Evolutionary conservation across 2,329 filamentous ascomycete species (phyloP), one percentile per base, ranked within the genome.

Genomic region (Neoascochyta sp.): DNA sequence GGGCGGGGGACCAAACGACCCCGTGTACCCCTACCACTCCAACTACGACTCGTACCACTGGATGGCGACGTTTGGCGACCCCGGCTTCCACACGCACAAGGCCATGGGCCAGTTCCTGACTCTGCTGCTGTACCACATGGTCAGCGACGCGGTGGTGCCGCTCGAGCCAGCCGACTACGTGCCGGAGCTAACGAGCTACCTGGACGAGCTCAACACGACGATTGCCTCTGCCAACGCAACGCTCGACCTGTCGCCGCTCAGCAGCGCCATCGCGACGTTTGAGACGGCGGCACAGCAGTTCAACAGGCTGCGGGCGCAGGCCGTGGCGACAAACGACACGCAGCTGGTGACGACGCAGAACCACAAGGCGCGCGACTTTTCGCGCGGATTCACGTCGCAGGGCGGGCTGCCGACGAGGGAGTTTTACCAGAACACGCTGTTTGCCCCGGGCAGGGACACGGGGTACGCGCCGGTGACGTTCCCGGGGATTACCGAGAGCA

Each of bases 11-110:
- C 52, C 57, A 3, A 47, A 52, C 1, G 65, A 68, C 24, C 61
- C 69, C 0, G 50, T 73, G 7, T 73, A 71, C 32, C 68, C 61
- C 16, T 71, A 71, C 45, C 68, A 72, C 43, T 66, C 62, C 16
- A 62, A 59, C 45, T 73, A 72, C 54, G 54, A 72, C 39, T 54
- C 60, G 17, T 73, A 70, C 38, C 63, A 68, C 35, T 75, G 72
- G 72, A 74, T 75, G 70, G 43, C 53, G 0, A 67, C 58, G 0
- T 74, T 65, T 34, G 72, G 69, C 4, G 72, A 75, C 43, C 69
- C 69, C 0, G 70, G 66, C 3, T 75, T 73, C 47, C 50, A 61
- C 24, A 63, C 66, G 1, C 72, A 75, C 43, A 63, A 64, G 6
- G 68, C 66, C 3, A 70, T 75, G 42, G 70, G 69, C 5, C 68